A percentile compares a stretch with the other conserved stretches of the same genome.
These are phyloP conservation scores for Arxiozyma slooffiae DNA, from an alignment of 1,139 yeast species.

Conservation along the genomic window DNA sequence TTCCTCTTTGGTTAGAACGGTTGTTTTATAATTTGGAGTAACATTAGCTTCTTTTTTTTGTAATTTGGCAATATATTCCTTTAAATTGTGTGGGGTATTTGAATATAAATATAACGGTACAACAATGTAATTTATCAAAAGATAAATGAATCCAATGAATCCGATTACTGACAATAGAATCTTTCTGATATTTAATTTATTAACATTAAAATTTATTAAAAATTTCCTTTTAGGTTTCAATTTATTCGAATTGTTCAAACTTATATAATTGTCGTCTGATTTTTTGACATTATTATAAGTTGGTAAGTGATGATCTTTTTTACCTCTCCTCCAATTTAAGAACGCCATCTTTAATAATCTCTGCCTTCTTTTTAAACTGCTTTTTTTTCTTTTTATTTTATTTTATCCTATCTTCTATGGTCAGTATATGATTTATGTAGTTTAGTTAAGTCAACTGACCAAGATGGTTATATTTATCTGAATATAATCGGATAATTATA, in stretches of 20 bases:
- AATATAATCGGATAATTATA: not conserved
- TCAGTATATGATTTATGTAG: not conserved
- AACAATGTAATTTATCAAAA: not conserved
- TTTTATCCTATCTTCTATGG: not conserved
- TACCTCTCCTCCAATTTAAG: not conserved
- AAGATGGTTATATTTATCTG: too few species aligned
- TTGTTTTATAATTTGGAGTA: slow-evolving; percentile 6
- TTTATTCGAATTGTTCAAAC: not conserved
- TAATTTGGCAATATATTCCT: slow-evolving; percentile 1
- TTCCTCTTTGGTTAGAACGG: slow-evolving; percentile 26
- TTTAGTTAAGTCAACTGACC: not conserved
- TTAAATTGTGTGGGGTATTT: not conserved
- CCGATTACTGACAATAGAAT: not conserved
- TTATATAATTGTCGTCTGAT: not conserved
- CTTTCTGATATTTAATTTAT: not conserved
- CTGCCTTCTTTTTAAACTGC: not conserved
- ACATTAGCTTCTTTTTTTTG: not conserved
- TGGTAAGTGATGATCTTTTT: not conserved
- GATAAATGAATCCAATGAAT: not conserved
- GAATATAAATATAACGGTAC: not conserved
- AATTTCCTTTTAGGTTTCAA: not conserved
- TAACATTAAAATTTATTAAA: not conserved
- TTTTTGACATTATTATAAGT: not conserved
- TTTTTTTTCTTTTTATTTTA: not conserved
- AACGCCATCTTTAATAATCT: not conserved